Base-by-base conservation (phyloP, 805 yeast species). In the Starmerella cellae region DNA sequence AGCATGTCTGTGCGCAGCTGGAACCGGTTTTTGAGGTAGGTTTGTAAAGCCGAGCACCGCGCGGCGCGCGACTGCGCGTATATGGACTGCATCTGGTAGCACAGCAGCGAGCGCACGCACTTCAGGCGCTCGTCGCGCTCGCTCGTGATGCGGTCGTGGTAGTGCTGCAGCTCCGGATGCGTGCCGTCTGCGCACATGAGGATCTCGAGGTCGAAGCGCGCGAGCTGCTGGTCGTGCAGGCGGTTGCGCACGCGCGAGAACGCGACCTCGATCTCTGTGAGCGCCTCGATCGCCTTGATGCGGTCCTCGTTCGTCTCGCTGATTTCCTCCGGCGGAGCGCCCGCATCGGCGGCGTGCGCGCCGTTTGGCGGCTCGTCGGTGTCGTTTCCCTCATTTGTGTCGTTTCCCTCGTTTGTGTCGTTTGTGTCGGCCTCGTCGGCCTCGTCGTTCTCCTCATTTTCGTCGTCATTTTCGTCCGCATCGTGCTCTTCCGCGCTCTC, bases 191-290 rank as follows among this genome's bases (percentile, higher is more conserved):
- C 64, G 62, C 97, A 87, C 70, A 88, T 73, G 54, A 79, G 79
- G 47, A 88, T 65, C 59, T 91, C 98, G 35, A 80, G 78, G 51
- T 83, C 82, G 49, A 82, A 69, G 48, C 82, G 73, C 29, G 71
- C 67, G 55, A 87, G 64, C 58, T 83, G 87, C 57, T 85, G 94
- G 46, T 80, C 85, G 60, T 81, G 88, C 38, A 91, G 65, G 54
- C 73, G 71, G 59, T 91, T 96, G 49, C 95, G 74, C 43, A 88
- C 67, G 47, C 73, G 69, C 5, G 97, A 96, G 67, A 87, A 91
- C 42, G 79, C 80, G 33, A 78, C 67, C 58, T 91, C 98, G 44
- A 91, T 84, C 20, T 72, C 74, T 2, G 85, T 79, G 40, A 91
- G 72, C 40, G 74, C 79, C 39, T 73, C 71, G 40, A 88, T 66